These are phyloP conservation scores for Camillea tinctor DNA, from an alignment of 2,329 filamentous ascomycete genomes.

Conservation along the genomic window DNA sequence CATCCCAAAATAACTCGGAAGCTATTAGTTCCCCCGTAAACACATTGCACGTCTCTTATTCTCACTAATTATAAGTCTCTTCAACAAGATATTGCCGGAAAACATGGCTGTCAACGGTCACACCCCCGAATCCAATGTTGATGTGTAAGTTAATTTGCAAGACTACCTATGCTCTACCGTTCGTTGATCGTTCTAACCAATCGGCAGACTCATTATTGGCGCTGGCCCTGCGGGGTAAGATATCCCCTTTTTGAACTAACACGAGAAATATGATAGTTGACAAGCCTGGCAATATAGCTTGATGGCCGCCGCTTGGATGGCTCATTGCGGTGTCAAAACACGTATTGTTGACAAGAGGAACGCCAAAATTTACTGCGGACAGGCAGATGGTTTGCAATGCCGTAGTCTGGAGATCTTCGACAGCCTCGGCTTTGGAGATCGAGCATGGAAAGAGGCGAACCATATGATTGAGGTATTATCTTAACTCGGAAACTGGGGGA, in stretches of 20 bases:
- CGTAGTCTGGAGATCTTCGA: slow-evolving; percentile 72
- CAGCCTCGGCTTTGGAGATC: slow-evolving; percentile 64
- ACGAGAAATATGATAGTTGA: neutral
- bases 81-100: neutral
- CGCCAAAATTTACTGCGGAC: slow-evolving; percentile 39
- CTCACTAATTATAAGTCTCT: neutral
- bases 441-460: slow-evolving; percentile 65
- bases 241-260: neutral
- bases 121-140: slow-evolving; percentile 19
- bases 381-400: slow-evolving; percentile 54
- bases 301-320: slow-evolving; percentile 45
- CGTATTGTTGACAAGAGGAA: slow-evolving; percentile 46
- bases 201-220: slow-evolving; percentile 25
- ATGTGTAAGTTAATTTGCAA: slow-evolving; percentile 17
- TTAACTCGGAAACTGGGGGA: neutral
- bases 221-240: slow-evolving; percentile 32
- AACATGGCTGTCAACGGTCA: neutral
- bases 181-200: neutral
- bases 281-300: slow-evolving; percentile 23
- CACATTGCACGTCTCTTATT: neutral
- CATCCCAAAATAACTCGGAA: neutral
- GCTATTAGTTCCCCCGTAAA: neutral
- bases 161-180: neutral
- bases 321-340: slow-evolving; percentile 39
- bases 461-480: slow-evolving; percentile 62